Evolutionary conservation across 805 yeast species (phyloP).

Genomic region (Candida awuae): DNA sequence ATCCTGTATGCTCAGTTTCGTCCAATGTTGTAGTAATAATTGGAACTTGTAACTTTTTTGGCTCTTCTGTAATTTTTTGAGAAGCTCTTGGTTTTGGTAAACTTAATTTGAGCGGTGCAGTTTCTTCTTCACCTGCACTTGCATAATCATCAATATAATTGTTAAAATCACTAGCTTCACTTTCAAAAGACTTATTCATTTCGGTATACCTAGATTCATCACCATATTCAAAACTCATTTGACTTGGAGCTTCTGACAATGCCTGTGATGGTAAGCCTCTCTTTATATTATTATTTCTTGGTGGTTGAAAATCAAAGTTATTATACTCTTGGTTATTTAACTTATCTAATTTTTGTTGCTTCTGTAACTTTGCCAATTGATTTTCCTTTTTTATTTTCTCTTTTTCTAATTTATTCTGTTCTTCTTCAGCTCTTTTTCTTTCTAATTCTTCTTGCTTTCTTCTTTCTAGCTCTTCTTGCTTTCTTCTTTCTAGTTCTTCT

Average conservation of each 20-base stretch:
- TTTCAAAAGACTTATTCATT: constrained; percentile 5
- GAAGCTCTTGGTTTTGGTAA: constrained; percentile 4
- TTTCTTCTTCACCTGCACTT: too few relatives aligned
- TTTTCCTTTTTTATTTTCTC: neutral
- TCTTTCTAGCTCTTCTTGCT: neutral
- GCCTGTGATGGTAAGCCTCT: constrained; percentile 8
- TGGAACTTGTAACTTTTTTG: neutral
- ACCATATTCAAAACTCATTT: constrained; percentile 10
- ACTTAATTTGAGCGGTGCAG: too few relatives aligned
- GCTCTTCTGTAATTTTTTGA: neutral
- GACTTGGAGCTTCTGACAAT: constrained; percentile 6
- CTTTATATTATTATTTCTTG: neutral
- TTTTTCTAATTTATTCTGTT: constrained; percentile 1
- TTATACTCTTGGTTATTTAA: neutral
- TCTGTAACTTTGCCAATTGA: constrained; percentile 2
- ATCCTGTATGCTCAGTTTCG: neutral
- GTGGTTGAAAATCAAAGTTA: neutral
- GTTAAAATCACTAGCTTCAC: neutral
- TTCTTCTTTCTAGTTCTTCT: constrained; percentile 4
- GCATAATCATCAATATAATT: too few relatives aligned
- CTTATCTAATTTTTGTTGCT: constrained; percentile 2
- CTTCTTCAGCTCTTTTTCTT: constrained; percentile 2
- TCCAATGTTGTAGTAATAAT: constrained; percentile 2
- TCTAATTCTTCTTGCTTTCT: constrained; percentile 1
- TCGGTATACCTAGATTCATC: constrained; percentile 7